Percentiles rank a stretch among this genome's conserved stretches.
phyloP scores from a whole-genome alignment of 768 basidiomycete species.

The Dictyophora rubrovolvata region DNA sequence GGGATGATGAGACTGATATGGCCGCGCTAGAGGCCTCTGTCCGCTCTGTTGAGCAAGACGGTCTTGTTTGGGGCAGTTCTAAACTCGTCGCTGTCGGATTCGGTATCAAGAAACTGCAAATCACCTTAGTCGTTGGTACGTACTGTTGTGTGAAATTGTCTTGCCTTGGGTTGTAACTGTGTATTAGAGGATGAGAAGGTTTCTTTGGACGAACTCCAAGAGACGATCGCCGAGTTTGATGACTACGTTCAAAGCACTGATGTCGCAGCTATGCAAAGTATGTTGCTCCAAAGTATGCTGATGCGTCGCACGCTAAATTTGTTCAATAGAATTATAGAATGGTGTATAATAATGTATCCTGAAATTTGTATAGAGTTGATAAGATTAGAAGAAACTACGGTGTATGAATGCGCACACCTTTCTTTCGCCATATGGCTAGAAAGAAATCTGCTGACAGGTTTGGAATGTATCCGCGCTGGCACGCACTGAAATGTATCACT shows the following conservation, averaged over 20 bases:
- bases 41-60: slow-evolving; percentile 77
- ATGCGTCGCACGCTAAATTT: background rate
- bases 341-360: background rate
- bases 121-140: slow-evolving; percentile 42
- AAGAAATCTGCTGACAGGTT: too few relatives aligned
- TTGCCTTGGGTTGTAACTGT: background rate
- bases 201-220: slow-evolving; percentile 87
- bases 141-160: slow-evolving; percentile 28
- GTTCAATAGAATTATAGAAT: background rate
- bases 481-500: too few relatives aligned
- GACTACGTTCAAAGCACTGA: slow-evolving; percentile 89
- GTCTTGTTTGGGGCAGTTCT: slow-evolving; percentile 92
- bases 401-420: too few relatives aligned
- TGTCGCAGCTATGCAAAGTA: slow-evolving; percentile 90
- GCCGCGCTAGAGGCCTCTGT: slow-evolving; percentile 70
- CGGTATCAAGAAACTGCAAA: slow-evolving; percentile 88
- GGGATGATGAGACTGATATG: slow-evolving; percentile 99
- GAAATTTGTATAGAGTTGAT: too few relatives aligned
- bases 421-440: too few relatives aligned
- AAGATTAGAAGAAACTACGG: too few relatives aligned
- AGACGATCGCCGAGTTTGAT: slow-evolving; percentile 75
- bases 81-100: slow-evolving; percentile 90
- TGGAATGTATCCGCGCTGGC: too few relatives aligned
- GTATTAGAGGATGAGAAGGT: slow-evolving; percentile 86
- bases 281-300: slow-evolving; percentile 10